These are phyloP conservation scores for Flaveria sonorensis DNA, from an alignment of 129 eudicot genomes.

Conservation along the genomic window DNA sequence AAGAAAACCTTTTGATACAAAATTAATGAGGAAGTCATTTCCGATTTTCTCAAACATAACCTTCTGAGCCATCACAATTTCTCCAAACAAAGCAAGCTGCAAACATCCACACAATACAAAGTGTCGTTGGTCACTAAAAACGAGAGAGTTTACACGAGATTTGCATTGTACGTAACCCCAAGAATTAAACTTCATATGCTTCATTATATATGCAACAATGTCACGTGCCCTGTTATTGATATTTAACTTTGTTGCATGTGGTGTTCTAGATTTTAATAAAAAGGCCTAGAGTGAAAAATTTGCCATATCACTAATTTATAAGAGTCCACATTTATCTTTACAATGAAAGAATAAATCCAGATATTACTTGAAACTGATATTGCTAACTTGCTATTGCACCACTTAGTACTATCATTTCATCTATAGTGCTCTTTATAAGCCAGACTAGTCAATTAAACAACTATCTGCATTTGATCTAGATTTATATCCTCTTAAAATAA, in stretches of 20 bases:
- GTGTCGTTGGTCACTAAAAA: slow-evolving; percentile 1
- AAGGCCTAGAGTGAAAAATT: too few relatives aligned
- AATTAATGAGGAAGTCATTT: slow-evolving; percentile 63
- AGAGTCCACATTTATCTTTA: too few relatives aligned
- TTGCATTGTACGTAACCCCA: not conserved
- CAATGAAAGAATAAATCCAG: too few relatives aligned
- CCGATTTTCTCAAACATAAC: slow-evolving; percentile 96
- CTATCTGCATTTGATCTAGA: not conserved
- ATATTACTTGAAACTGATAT: too few relatives aligned
- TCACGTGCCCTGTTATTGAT: not conserved
- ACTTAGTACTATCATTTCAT: not conserved
- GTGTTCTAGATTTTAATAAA: not conserved
- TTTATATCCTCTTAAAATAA: not conserved
- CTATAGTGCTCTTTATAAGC: not conserved
- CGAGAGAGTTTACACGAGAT: not conserved
- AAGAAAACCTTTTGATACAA: slow-evolving; percentile 82
- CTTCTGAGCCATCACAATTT: slow-evolving; percentile 92
- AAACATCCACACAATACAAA: slow-evolving; percentile 24
- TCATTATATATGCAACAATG: not conserved
- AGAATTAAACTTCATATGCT: not conserved
- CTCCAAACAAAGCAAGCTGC: slow-evolving; percentile 83
- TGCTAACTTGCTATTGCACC: not conserved
- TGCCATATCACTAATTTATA: too few relatives aligned
- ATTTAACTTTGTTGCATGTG: not conserved
- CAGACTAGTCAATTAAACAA: not conserved